Conservation (phyloP, 2,329 filamentous ascomycete species). For the Gnomoniopsis sp. region DNA sequence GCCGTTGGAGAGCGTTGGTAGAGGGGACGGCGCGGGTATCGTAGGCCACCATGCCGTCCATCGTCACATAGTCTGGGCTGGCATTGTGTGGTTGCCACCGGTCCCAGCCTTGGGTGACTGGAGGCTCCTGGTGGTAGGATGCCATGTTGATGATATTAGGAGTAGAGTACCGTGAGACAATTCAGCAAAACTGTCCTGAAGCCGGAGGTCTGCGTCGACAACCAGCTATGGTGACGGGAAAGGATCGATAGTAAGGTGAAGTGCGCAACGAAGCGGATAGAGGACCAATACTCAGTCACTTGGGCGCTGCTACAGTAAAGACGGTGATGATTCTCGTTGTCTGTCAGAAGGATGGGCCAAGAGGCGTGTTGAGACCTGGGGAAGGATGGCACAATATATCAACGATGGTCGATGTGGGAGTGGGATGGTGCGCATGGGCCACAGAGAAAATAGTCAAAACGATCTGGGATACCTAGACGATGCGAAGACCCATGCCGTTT, state of each 20-base stretch:
- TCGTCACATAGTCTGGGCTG: constrained; percentile 41
- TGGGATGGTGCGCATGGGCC: constrained; percentile 10
- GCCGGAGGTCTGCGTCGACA: background rate
- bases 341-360: constrained; percentile 4
- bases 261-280: background rate
- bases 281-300: background rate
- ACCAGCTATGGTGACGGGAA: background rate
- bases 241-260: background rate
- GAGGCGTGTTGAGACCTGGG: constrained; percentile 16
- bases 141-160: constrained; percentile 33
- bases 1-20: constrained; percentile 38
- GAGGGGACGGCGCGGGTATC: constrained; percentile 37
- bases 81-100: constrained; percentile 50
- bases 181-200: constrained; percentile 3
- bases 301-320: background rate
- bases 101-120: constrained; percentile 48
- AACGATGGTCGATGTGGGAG: constrained; percentile 5
- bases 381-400: constrained; percentile 15
- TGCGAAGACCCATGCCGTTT: constrained; percentile 8
- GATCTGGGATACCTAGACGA: constrained; percentile 11
- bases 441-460: constrained; percentile 4
- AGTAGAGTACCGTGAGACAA: constrained; percentile 18
- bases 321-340: constrained; percentile 1
- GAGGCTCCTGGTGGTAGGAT: constrained; percentile 46
- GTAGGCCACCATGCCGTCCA: constrained; percentile 49